Conservation (phyloP, 495 filamentous ascomycete genomes). For the Usnea hakonensis region DNA sequence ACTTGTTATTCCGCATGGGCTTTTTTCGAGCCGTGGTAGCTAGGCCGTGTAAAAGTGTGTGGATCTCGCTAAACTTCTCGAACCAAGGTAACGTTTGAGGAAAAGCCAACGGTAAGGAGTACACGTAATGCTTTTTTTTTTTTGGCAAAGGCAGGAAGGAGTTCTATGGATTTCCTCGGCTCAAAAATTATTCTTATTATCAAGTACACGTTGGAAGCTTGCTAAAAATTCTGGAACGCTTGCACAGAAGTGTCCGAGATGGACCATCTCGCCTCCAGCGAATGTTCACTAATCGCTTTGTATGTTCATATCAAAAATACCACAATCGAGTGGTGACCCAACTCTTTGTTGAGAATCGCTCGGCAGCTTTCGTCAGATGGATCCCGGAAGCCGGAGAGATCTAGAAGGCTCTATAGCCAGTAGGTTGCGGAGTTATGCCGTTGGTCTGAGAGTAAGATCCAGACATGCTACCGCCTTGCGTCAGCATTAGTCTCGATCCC, state of each 20-base stretch:
- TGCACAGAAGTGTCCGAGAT: slow-evolving; percentile 3
- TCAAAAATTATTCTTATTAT: slow-evolving; percentile 2
- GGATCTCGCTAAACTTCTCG: background rate
- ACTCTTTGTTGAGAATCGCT: background rate
- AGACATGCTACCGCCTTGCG: slow-evolving; percentile 67
- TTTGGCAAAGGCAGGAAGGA: background rate
- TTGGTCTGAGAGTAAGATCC: slow-evolving; percentile 62
- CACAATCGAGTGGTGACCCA: background rate
- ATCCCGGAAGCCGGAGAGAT: background rate
- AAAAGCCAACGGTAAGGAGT: too few relatives aligned
- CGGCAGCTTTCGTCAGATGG: background rate
- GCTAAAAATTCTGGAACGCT: slow-evolving; percentile 3
- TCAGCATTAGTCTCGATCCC: slow-evolving; percentile 90
- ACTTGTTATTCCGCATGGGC: background rate
- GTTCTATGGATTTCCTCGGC: background rate
- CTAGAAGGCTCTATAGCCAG: slow-evolving; percentile 60
- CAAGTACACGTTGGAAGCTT: slow-evolving; percentile 17
- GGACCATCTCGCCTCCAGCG: slow-evolving; percentile 2
- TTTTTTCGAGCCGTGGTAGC: background rate
- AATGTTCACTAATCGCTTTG: slow-evolving; percentile 4
- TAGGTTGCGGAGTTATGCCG: slow-evolving; percentile 72
- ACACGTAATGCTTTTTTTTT: too few relatives aligned
- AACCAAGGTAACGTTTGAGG: background rate
- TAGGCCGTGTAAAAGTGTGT: background rate
- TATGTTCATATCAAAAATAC: slow-evolving; percentile 12